Percentiles rank a stretch among this genome's conserved stretches.
Evolutionary conservation across 2,329 filamentous ascomycete species (phyloP).

Genomic region (Parastagonospora nodorum): DNA sequence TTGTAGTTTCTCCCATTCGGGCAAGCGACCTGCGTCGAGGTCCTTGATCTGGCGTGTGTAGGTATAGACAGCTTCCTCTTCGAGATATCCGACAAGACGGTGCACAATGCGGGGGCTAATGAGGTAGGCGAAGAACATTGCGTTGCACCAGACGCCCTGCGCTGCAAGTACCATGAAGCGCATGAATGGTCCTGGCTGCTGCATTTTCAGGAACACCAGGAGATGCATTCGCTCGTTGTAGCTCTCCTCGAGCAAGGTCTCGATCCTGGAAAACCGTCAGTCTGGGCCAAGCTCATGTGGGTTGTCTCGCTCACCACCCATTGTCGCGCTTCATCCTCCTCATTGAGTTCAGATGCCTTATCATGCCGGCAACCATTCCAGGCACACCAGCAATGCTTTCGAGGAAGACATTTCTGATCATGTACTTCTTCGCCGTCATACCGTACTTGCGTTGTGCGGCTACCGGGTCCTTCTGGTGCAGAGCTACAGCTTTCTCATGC

Average conservation of each 20-base stretch:
- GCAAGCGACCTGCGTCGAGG: slow-evolving; percentile 81
- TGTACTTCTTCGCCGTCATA: slow-evolving; percentile 87
- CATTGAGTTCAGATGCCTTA: slow-evolving; percentile 84
- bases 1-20: slow-evolving; percentile 76
- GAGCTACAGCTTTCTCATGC: slow-evolving; percentile 63
- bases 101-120: slow-evolving; percentile 86
- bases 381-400: slow-evolving; percentile 95
- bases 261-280: slow-evolving; percentile 67
- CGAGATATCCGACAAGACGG: slow-evolving; percentile 94
- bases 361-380: slow-evolving; percentile 95
- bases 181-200: slow-evolving; percentile 86
- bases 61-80: slow-evolving; percentile 95
- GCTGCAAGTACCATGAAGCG: slow-evolving; percentile 85
- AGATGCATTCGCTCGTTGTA: slow-evolving; percentile 96
- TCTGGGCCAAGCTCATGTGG: background rate
- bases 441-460: slow-evolving; percentile 66
- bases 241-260: slow-evolving; percentile 85
- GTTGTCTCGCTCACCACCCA: slow-evolving; percentile 64
- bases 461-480: slow-evolving; percentile 45
- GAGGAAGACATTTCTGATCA: slow-evolving; percentile 88
- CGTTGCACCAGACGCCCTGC: slow-evolving; percentile 92
- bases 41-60: slow-evolving; percentile 90
- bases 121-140: slow-evolving; percentile 87
- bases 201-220: slow-evolving; percentile 90
- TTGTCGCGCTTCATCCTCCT: slow-evolving; percentile 89